Conservation (phyloP, 345 rosid genomes). For the Acer saccharum region DNA sequence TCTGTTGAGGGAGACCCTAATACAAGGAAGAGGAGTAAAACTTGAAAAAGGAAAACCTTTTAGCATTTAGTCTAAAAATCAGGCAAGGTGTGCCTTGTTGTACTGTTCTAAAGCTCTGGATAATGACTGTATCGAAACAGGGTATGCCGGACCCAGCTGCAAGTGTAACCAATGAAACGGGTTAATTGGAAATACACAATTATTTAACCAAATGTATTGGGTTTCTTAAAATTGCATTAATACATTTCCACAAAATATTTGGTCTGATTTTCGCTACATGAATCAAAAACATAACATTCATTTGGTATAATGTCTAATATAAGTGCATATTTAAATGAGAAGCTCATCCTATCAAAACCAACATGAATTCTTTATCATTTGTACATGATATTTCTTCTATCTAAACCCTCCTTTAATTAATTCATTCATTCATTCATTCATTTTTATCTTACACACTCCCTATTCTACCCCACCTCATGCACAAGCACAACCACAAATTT, state of each 20-base stretch:
- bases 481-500: too few relatives aligned
- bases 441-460: too few relatives aligned
- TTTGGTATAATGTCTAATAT: too few relatives aligned
- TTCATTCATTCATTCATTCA: too few relatives aligned
- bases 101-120: slow-evolving; percentile 90
- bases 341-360: too few relatives aligned
- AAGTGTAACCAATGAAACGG: slow-evolving; percentile 2
- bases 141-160: slow-evolving; percentile 95
- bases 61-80: slow-evolving; percentile 7
- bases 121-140: slow-evolving; percentile 83
- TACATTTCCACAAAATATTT: background rate
- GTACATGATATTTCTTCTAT: too few relatives aligned
- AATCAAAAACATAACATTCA: too few relatives aligned
- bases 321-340: too few relatives aligned
- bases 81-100: slow-evolving; percentile 55
- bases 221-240: background rate
- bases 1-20: background rate
- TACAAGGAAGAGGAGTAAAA: background rate
- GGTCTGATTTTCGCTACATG: background rate
- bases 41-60: background rate
- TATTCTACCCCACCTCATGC: too few relatives aligned
- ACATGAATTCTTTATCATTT: too few relatives aligned
- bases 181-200: background rate
- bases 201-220: background rate
- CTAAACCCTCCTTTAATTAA: too few relatives aligned